Base-by-base conservation (phyloP, 1,284 basidiomycete species). In the Inonotus hispidus region DNA sequence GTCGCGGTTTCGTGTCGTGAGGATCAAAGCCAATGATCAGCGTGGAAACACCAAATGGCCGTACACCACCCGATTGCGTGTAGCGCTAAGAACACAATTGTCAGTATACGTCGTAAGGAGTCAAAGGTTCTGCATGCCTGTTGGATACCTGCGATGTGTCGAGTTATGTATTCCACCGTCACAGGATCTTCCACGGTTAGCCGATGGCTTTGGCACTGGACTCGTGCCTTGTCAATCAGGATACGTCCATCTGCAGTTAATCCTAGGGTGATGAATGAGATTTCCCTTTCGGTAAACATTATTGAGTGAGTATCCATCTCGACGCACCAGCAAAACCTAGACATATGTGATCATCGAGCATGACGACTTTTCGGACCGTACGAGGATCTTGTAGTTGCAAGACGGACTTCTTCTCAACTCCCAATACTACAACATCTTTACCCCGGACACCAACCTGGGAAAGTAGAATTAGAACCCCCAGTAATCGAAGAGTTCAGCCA, bases 351-450 rank as follows among this genome's bases (percentile, higher is more conserved):
- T 99, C 96, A 71, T 99, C 97, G 47, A 99, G 79, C 93, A 98
- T 96, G 64, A 93, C 97, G 13, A 98, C 96, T 75, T 99, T 99
- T 62, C 96, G 83, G 16, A 99, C 95, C 1, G 97, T 99, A 60
- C 97, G 83, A 10, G 97, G 92, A 77, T 99, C 97, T 80, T 99
- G 97, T 7, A 99, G 83, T 75, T 99, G 97, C 27, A 98, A 81
- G 16, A 98, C 87, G 0, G 93, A 95, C 77, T 98, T 99, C 88
- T 99, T 99, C 82, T 99, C 97, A 21, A 99, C 97, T 58, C 96
- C 97, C 27, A 99, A 82, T 3, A 99, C 94, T 3, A 98, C 97
- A 38, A 95, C 92, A 69, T 95, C 89, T 72, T 92, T 90, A 65
- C 97, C 97, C 64, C 94, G 87, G 35, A 99, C 93, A 56, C 97